Evolutionary conservation across 1,139 yeast species (phyloP).

Genomic region (Kurtzmaniella natalensis): DNA sequence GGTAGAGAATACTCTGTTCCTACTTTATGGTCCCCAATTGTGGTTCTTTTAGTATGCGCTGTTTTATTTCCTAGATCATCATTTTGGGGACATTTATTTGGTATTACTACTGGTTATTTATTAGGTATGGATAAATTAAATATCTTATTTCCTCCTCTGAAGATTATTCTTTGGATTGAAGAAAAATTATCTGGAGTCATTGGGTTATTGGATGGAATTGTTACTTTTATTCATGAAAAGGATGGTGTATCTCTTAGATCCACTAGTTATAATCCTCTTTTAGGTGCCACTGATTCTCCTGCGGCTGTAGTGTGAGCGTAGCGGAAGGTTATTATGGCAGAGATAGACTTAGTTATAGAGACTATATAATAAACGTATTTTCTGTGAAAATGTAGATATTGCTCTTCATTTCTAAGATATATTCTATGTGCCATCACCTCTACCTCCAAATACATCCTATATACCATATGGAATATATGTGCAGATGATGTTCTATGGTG

Average conservation of each 20-base stretch:
- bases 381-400: too few relatives aligned
- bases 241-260: slow-evolving; percentile 46
- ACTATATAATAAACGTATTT: too few relatives aligned
- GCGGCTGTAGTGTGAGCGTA: too few relatives aligned
- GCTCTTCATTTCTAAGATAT: too few relatives aligned
- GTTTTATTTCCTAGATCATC: slow-evolving; percentile 53
- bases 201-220: slow-evolving; percentile 47
- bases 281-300: slow-evolving; percentile 18
- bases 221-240: slow-evolving; percentile 53
- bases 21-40: slow-evolving; percentile 57
- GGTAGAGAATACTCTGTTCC: slow-evolving; percentile 43
- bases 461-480: too few relatives aligned
- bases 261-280: slow-evolving; percentile 33
- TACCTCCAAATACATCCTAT: too few relatives aligned
- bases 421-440: too few relatives aligned
- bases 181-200: slow-evolving; percentile 46
- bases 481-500: too few relatives aligned
- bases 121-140: slow-evolving; percentile 57
- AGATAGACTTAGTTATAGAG: too few relatives aligned
- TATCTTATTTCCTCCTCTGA: slow-evolving; percentile 61
- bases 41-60: slow-evolving; percentile 46
- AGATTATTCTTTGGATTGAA: slow-evolving; percentile 66
- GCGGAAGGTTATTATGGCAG: too few relatives aligned
- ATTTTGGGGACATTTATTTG: slow-evolving; percentile 65
- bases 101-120: slow-evolving; percentile 37